Base-by-base conservation (phyloP, 345 rosid species). In the Euclidium syriacum region DNA sequence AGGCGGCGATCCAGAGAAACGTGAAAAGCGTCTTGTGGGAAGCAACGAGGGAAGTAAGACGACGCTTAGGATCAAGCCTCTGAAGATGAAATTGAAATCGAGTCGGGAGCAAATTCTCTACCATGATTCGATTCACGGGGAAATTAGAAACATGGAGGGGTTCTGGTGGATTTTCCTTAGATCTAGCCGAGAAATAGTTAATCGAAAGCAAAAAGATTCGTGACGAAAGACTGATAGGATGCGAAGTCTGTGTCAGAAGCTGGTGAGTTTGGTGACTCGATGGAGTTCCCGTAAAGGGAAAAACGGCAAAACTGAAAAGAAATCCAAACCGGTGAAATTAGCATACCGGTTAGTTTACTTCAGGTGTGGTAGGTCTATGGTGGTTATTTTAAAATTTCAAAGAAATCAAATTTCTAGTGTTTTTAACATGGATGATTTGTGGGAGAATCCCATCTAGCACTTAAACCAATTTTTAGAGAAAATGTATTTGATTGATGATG, bases 1-100 rank as follows among this genome's bases (percentile, higher is more conserved):
- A 86, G 39, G 88, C 97, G 15, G 82, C 80, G 81, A 90, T 68
- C 96, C 99, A 90, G 6, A 90, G 78, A 12, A 82, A 74, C 10
- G 83, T 62, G 81, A 94, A 83, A 50, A 94, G 85, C 36, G 89
- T 81, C 53, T 80, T 87, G 83, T 84, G 85, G 1, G 95, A 90
- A 24, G 90, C 80, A 34, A 82, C 58, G 19, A 87, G 69, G 0
- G 90, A 72, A 23, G 86, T 72, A 12, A 75, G 72, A 56, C 83
- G 81, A 43, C 94, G 84, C 77, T 68, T 73, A n/a, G 79, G 53
- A 39, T 88, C 88, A 43, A 69, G 68, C 54, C 86, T 74, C 10
- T 75, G 81, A 60, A 74, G 78, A 39, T 75, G 74, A 47, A 74
- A 74, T 30, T 72, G 79, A 54, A 83, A 76, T 41, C 97, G 85